Evolutionary conservation across 2,329 filamentous ascomycete species (phyloP), one percentile per base, ranked within the genome.

Genomic region (Fusarium circinatum): DNA sequence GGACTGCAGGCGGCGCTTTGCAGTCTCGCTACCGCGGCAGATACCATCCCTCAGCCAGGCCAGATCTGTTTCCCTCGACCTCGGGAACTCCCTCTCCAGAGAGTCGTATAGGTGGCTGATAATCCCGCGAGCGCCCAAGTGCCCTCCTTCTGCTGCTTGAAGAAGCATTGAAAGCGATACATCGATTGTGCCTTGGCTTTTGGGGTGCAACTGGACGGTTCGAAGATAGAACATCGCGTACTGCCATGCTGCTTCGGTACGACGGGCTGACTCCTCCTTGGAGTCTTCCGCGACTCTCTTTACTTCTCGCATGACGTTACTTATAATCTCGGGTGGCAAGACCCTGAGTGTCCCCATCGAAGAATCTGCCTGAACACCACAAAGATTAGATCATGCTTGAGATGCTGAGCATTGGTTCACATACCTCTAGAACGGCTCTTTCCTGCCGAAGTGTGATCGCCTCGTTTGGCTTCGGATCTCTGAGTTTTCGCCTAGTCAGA

Each of bases 201-300:
- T 54, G 2, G 51, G 20, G 5, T 54, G 32, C 0, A 54, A 14
- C 34, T 54, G 51, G 15, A 54, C 14, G 1, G 32, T 54, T 38
- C 51, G 34, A 1, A 54, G 34, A 12, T 54, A 18, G 13, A 39
- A 54, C 51, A 54, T 39, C 28, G 34, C 20, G 34, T 18, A 39
- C 8, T 54, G 51, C 51, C 34, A 54, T 13, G 51, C 34, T 22
- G 51, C 34, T 13, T 39, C 32, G 4, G 20, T 39, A 1, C 34
- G 34, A 9, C 51, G 34, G 13, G 2, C 0, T 22, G 5, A 0
- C 3, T 38, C 51, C 7, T 54, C 34, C 8, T 28, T 39, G 0
- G 20, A 2, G 2, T 54, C 24, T 39, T 26, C 0, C 0, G 51
- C 51, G 0, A 39, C 51, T n/a, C 24, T 13, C 20, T 28, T 38